A percentile compares a stretch with the other conserved stretches of the same genome.
phyloP scores from a whole-genome alignment of 495 filamentous ascomycete genomes.

The Hyaloscypha bicolor region DNA sequence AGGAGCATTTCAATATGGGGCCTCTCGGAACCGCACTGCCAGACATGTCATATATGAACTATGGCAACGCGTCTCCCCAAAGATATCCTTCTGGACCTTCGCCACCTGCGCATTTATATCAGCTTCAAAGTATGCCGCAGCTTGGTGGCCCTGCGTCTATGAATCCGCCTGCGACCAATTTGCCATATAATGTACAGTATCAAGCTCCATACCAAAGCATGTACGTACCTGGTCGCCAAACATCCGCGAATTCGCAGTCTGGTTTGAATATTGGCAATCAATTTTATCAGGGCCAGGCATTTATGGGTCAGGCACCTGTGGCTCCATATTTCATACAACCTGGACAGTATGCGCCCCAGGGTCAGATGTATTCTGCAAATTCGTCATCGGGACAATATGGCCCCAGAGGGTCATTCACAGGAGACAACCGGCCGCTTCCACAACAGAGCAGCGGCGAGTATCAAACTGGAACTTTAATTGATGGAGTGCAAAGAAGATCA shows the following conservation, averaged over 20 bases:
- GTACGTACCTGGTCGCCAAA: slow-evolving; percentile 18
- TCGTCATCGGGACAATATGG: slow-evolving; percentile 17
- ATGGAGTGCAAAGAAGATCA: slow-evolving; percentile 6
- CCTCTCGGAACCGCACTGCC: slow-evolving; percentile 25
- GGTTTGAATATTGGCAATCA: slow-evolving; percentile 15
- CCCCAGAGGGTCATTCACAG: slow-evolving; percentile 14
- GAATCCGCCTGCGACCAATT: slow-evolving; percentile 42
- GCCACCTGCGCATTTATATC: slow-evolving; percentile 44
- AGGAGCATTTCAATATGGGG: slow-evolving; percentile 29
- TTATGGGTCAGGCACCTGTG: slow-evolving; percentile 20
- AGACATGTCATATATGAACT: slow-evolving; percentile 26
- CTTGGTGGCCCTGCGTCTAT: slow-evolving; percentile 41
- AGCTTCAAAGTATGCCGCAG: slow-evolving; percentile 49
- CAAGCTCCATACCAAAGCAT: slow-evolving; percentile 26
- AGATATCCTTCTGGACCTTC: slow-evolving; percentile 43
- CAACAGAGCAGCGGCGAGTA: slow-evolving; percentile 22
- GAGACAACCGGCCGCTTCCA: slow-evolving; percentile 10
- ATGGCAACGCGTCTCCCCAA: slow-evolving; percentile 35
- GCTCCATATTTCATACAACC: slow-evolving; percentile 25
- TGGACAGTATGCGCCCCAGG: slow-evolving; percentile 20
- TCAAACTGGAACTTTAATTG: neutral
- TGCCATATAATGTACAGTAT: slow-evolving; percentile 37
- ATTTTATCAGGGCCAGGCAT: slow-evolving; percentile 25
- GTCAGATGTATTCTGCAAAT: slow-evolving; percentile 18
- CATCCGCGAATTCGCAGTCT: slow-evolving; percentile 3